Evolutionary conservation across 2,329 filamentous ascomycete genomes (phyloP).

Genomic region (Fusarium temperatum): DNA sequence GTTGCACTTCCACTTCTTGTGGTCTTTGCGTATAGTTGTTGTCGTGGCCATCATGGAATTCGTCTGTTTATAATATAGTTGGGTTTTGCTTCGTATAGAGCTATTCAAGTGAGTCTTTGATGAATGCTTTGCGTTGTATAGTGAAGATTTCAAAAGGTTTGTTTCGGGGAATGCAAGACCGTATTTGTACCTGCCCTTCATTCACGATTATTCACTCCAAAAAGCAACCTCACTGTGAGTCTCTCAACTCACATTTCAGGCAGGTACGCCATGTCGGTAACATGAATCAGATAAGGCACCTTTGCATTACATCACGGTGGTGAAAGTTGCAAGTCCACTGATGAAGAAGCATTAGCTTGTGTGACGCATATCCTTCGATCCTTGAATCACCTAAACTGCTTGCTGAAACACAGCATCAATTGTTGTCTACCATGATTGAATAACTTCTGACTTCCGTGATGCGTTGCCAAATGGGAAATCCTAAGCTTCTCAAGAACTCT

Average conservation of each 20-base stretch:
- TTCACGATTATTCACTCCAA: fast-evolving
- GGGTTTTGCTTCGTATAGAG: fast-evolving
- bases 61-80: fast-evolving
- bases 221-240: fast-evolving
- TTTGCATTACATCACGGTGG: too few species aligned
- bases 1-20: slow-evolving; percentile 18
- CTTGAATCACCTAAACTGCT: not conserved
- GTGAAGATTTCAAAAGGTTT: not conserved
- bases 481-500: fast-evolving
- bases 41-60: not conserved
- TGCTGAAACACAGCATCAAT: not conserved
- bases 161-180: fast-evolving
- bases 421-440: fast-evolving
- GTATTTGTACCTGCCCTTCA: not conserved
- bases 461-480: not conserved
- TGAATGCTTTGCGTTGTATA: fast-evolving
- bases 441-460: not conserved
- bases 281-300: not conserved
- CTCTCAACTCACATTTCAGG: fast-evolving
- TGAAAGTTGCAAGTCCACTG: fast-evolving
- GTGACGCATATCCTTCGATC: not conserved
- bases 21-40: not conserved
- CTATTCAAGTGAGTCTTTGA: fast-evolving
- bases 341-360: fast-evolving
- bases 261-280: fast-evolving